Evolutionary conservation across 352 stramenopile genomes (phyloP).

Genomic region (Phytophthora megakarya): DNA sequence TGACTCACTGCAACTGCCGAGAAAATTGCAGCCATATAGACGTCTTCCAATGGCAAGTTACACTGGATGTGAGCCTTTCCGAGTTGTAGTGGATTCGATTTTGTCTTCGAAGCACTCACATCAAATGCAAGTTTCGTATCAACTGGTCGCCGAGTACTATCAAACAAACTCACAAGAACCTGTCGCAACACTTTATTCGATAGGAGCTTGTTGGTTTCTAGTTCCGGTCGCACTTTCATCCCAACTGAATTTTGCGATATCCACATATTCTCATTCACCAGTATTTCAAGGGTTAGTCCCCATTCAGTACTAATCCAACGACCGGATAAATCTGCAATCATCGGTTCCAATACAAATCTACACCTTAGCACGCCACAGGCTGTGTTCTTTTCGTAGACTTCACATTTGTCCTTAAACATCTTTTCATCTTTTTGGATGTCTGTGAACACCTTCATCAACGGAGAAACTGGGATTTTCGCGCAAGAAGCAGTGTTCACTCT

Average conservation of each 20-base stretch:
- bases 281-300: conserved; percentile 9
- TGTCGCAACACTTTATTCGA: conserved; percentile 13
- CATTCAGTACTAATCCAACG: too few relatives aligned
- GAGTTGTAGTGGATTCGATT: too few relatives aligned
- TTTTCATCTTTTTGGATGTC: conserved; percentile 22
- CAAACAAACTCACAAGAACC: conserved; percentile 20
- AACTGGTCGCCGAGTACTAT: conserved; percentile 19
- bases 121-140: too few relatives aligned
- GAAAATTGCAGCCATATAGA: conserved; percentile 13
- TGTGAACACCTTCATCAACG: too few relatives aligned
- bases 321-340: conserved; percentile 14
- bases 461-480: too few relatives aligned
- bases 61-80: too few relatives aligned
- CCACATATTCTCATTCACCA: conserved; percentile 25
- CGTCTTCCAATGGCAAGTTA: too few relatives aligned
- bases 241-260: conserved; percentile 12
- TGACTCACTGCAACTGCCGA: conserved; percentile 20
- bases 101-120: too few relatives aligned
- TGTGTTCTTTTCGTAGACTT: conserved; percentile 24
- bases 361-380: conserved; percentile 16
- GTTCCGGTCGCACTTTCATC: too few relatives aligned
- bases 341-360: conserved; percentile 23
- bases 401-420: conserved; percentile 17
- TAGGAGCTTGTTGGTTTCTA: too few relatives aligned
- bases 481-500: too few relatives aligned